Base-by-base conservation (phyloP, 306 rosid species). In the Mimosa bimucronata region DNA sequence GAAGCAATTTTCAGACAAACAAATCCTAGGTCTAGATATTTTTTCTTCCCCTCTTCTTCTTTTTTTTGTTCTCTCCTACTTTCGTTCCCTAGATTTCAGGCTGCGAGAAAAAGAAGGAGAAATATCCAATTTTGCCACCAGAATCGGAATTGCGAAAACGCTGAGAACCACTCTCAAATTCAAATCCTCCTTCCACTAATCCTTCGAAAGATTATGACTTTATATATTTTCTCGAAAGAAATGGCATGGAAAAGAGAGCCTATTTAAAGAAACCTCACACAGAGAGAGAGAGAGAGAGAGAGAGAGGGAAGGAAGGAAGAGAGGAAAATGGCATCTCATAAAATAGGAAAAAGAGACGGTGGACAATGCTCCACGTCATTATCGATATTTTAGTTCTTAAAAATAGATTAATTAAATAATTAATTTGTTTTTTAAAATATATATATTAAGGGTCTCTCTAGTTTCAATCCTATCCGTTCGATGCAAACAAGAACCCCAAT, bases 321-420 rank as follows among this genome's bases (percentile, higher is more conserved):
- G 74, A 31, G 7, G 72, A 60, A 76, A 79, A 69, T 50, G 85
- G 93, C 79, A 79, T 82, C 83, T 77, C 84, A 62, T 70, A 21
- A 84, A 76, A 84, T 88, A 85, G 84, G 60, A 79, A 76, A 67
- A 87, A 79, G 61, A 10, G 77, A 88, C 89, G 94, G 91, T 78
- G 83, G n/a, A 86, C 74, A 82, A 64, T 66, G 46, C 21, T 75
- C 91, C 97, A 92, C 93, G 91, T 87, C 81, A 57, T 38, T 16
- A 26, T 45, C n/a, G 50, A 21, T 25, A 71, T 37, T 46, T 74
- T 7, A 34, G 15, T 21, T 58, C 23, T 58, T 25, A 23, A 37
- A 45, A 28, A 4, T 15, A 45, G 18, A 42, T 13, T 42, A 71
- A 15, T 13, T 41, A 0, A 0, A n/a, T n/a, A n/a, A n/a, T 34